Percentiles rank a stretch among this genome's conserved stretches.
These are phyloP conservation scores for Fraxinus latifolia DNA, from an alignment of 305 asterid species.

Conservation along the genomic window DNA sequence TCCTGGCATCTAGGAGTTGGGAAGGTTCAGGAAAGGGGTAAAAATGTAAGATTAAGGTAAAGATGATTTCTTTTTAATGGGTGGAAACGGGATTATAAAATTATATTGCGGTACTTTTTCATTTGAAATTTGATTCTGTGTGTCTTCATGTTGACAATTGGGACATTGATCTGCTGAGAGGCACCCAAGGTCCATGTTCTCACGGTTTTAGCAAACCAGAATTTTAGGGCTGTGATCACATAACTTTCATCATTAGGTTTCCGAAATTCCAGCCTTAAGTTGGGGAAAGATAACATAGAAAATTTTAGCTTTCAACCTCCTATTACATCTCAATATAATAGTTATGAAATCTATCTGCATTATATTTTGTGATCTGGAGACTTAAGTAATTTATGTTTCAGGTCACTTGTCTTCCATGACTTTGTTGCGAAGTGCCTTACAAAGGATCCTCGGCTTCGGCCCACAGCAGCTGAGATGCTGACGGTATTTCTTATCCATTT, in stretches of 20 bases:
- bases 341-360: background rate
- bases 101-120: background rate
- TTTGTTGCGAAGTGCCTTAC: slow-evolving; percentile 96
- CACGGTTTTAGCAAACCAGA: background rate
- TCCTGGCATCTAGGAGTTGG: background rate
- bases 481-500: slow-evolving; percentile 49
- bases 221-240: background rate
- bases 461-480: slow-evolving; percentile 94
- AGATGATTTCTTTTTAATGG: background rate
- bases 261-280: background rate
- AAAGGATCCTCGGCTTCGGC: slow-evolving; percentile 91
- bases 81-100: background rate
- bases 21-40: background rate
- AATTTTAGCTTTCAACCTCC: slow-evolving; percentile 8
- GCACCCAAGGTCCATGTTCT: slow-evolving; percentile 11
- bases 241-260: background rate
- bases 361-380: slow-evolving; percentile 14
- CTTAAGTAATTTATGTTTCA: slow-evolving; percentile 31
- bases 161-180: background rate
- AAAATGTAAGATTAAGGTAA: background rate
- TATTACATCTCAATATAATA: slow-evolving; percentile 11
- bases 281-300: background rate
- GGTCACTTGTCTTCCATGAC: slow-evolving; percentile 98
- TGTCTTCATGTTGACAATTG: background rate
- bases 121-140: background rate